phyloP scores from a whole-genome alignment of 192 early-diverging fungal genomes.

The Gorgonomyces haynaldii region DNA sequence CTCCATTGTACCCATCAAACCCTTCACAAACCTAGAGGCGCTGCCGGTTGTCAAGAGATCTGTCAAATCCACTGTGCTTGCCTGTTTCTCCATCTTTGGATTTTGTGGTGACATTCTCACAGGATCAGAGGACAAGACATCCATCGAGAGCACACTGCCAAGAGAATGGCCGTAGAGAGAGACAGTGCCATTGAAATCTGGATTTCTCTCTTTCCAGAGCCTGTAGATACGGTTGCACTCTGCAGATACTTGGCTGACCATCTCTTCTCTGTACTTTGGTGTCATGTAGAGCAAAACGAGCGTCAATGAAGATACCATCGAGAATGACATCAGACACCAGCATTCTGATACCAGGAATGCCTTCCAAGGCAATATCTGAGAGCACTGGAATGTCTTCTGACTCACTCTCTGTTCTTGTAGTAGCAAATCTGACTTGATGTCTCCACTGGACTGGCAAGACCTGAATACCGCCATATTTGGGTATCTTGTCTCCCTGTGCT shows the following conservation, averaged over 20 bases:
- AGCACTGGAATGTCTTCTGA: slow-evolving; percentile 46
- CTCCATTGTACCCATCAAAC: slow-evolving; percentile 22
- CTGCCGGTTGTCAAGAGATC: slow-evolving; percentile 16
- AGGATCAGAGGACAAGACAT: slow-evolving; percentile 63
- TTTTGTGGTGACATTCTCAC: slow-evolving; percentile 11
- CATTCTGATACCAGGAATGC: slow-evolving; percentile 66
- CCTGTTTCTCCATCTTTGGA: slow-evolving; percentile 14
- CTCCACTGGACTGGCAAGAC: slow-evolving; percentile 76
- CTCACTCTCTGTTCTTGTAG: slow-evolving; percentile 42
- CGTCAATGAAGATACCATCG: too few relatives aligned
- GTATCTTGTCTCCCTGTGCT: slow-evolving; percentile 22
- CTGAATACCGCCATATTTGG: slow-evolving; percentile 46
- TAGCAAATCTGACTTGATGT: slow-evolving; percentile 65
- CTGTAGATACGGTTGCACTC: slow-evolving; percentile 69
- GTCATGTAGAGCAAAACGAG: slow-evolving; percentile 81
- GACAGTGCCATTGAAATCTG: slow-evolving; percentile 66
- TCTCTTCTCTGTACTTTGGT: slow-evolving; percentile 65
- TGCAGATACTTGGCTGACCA: slow-evolving; percentile 62
- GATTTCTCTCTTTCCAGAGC: slow-evolving; percentile 60
- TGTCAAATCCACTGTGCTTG: slow-evolving; percentile 31
- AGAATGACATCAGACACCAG: slow-evolving; percentile 72
- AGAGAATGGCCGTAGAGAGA: slow-evolving; percentile 71
- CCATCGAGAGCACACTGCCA: slow-evolving; percentile 65
- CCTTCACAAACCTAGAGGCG: slow-evolving; percentile 8
- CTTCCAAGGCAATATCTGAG: slow-evolving; percentile 68